A percentile compares a stretch with the other conserved stretches of the same genome.
phyloP scores from a whole-genome alignment of 2,329 filamentous ascomycete species.

The Zymoseptoria passerinii region DNA sequence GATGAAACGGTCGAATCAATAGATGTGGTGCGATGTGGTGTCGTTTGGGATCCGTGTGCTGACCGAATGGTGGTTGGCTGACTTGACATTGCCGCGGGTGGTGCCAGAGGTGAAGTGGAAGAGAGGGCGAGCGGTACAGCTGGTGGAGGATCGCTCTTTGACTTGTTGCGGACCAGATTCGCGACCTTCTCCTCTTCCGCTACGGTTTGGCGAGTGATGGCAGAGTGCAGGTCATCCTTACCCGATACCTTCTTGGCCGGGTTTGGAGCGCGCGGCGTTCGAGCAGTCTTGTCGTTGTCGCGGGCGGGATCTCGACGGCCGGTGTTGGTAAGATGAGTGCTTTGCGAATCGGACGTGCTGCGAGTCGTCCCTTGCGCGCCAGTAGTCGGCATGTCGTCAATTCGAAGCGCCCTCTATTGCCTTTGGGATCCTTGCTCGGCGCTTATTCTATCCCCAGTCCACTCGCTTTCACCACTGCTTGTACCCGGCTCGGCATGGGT shows the following conservation, averaged over 20 bases:
- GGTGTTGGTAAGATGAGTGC: background rate
- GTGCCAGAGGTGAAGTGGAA: conserved; percentile 10
- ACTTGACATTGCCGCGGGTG: conserved; percentile 11
- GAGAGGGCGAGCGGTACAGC: conserved; percentile 6
- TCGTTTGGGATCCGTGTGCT: background rate
- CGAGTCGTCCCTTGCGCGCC: too few relatives aligned
- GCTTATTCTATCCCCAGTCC: too few relatives aligned
- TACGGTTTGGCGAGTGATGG: conserved; percentile 17
- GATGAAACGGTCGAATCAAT: conserved; percentile 87
- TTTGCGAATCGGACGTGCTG: background rate
- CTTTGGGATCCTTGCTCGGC: too few relatives aligned
- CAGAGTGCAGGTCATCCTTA: conserved; percentile 18
- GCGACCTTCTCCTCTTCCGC: conserved; percentile 8
- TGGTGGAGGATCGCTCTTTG: conserved; percentile 5
- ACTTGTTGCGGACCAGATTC: conserved; percentile 7
- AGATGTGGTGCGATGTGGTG: conserved; percentile 61
- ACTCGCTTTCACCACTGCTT: too few relatives aligned
- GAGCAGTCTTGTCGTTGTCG: background rate
- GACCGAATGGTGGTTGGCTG: conserved; percentile 13
- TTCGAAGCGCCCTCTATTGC: too few relatives aligned
- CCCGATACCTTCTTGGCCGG: conserved; percentile 17
- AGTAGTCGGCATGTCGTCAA: too few relatives aligned
- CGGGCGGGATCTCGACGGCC: background rate
- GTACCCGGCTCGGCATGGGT: too few relatives aligned
- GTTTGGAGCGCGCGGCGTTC: conserved; percentile 10